Base-by-base conservation (phyloP, 352 stramenopile genomes). In the Phytophthora kernoviae region DNA sequence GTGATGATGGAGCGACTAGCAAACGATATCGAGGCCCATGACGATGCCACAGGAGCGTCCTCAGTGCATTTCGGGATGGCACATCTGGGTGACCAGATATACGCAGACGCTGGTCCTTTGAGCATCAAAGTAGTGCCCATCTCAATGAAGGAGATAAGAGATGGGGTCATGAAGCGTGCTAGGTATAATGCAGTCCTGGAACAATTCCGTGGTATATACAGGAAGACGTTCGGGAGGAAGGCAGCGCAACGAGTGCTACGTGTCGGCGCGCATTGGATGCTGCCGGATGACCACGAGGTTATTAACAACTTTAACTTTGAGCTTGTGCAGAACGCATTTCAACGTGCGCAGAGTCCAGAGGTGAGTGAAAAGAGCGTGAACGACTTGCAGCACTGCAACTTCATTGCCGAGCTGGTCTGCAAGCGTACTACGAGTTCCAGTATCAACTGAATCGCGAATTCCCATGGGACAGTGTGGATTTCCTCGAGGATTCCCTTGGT, bases 211-310 rank as follows among this genome's bases (percentile, higher is more conserved):
- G 40, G 30, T 10, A 67, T 89, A n/a, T 90, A 93, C 69, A 73
- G 78, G 30, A 46, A 62, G 36, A 86, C 77, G 1, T 82, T 84
- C 21, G 79, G 84, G 5, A 75, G 81, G 6, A 63, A 65, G 1
- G 48, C 58, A 40, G 54, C 73, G 0, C 80, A 90, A 48, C 67
- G 66, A n/a, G 74, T 89, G 48, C 57, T 91, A 3, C 80, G 84
- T 2, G 40, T 58, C 4, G 84, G 84, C 22, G 84, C 84, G 11
- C 81, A 91, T 53, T 91, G 80, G 82, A 93, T 93, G 84, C 44
- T 91, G 4, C 79, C 83, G 0, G 84, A 93, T 48, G 84, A 93
- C 62, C 84, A 93, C 55, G 84, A 93, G 39, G 68, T 93, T 15
- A 57, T 84, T 52, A 93, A 91, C 68, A 93, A 93, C 52, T 71